Base-by-base conservation (phyloP, 2,329 filamentous ascomycete species). In the Colletotrichum coccodes region DNA sequence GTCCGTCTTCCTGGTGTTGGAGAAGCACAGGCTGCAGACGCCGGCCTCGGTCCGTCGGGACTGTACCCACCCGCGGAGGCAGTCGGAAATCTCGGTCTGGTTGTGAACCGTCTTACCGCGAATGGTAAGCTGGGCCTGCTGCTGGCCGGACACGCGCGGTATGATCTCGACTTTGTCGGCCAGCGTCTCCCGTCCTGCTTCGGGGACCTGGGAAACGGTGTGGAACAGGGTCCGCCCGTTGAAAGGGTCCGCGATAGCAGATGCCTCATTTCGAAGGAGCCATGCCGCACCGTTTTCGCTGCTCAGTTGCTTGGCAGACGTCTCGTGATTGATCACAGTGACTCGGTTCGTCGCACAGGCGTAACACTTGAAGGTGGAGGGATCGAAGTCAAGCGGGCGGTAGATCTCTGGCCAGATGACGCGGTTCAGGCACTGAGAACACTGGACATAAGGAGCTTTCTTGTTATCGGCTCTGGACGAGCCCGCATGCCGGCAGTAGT, bases 361-460 rank as follows among this genome's bases (percentile, higher is more conserved):
- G 0, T 79, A 73, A 65, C 85, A 87, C 30, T 74, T 70, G 73
- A 82, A 87, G 14, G 71, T 67, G 1, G 68, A 46, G 0, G 72
- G 52, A 3, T 78, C 71, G 3, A 82, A 73, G n/a, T 68, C 72
- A 11, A 71, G 42, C 0, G 81, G 80, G 5, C 81, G 82, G 71
- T 85, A 85, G 62, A 79, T 77, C 0, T 72, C 52, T 0, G 85
- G 84, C 80, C 81, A 87, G 65, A 87, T 83, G 23, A 87, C 75
- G 30, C 80, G 79, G 74, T 79, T 86, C 32, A 80, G 70, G 60
- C 85, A 87, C 42, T 75, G 77, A 7, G 61, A 76, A 72, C 85
- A 87, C 62, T 85, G 79, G 2, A 86, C 76, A n/a, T 73, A 76
- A 0, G 84, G 84, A 0, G 83, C 79, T 6, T 46, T 36, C 9